phyloP scores from a whole-genome alignment of 1,139 yeast genomes.

The Saccharomyces hybrid region DNA sequence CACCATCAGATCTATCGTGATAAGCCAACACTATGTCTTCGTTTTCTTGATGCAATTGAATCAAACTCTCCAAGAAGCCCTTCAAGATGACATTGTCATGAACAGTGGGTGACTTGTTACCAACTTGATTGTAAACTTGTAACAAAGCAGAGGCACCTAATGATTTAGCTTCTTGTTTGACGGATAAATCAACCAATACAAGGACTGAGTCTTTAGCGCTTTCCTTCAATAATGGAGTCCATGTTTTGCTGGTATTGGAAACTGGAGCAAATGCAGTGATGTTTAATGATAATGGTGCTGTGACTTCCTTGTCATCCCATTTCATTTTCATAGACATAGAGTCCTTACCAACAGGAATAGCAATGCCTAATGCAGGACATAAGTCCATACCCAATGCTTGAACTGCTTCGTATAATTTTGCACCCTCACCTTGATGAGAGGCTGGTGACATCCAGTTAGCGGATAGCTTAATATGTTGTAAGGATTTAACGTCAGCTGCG shows the following conservation, averaged over 20 bases:
- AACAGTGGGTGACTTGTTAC: conserved; percentile 77
- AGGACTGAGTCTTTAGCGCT: conserved; percentile 49
- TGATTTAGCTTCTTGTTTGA: conserved; percentile 43
- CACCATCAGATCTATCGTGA: conserved; percentile 98
- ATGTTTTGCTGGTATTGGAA: conserved; percentile 72
- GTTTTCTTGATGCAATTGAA: conserved; percentile 52
- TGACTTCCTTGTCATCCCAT: conserved; percentile 88
- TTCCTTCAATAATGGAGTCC: conserved; percentile 81
- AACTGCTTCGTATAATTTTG: conserved; percentile 92
- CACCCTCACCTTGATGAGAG: conserved; percentile 89
- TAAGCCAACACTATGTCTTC: conserved; percentile 69
- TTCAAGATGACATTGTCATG: conserved; percentile 58
- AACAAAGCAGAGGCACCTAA: conserved; percentile 94
- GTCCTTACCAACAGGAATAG: conserved; percentile 97
- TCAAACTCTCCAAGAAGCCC: conserved; percentile 60
- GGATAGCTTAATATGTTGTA: conserved; percentile 73
- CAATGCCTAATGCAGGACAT: conserved; percentile 85
- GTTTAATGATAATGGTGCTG: conserved; percentile 89
- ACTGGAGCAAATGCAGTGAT: conserved; percentile 92
- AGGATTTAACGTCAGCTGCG: conserved; percentile 79
- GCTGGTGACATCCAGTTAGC: conserved; percentile 99
- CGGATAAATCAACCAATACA: conserved; percentile 75
- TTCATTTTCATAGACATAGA: conserved; percentile 99
- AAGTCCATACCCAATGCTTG: conserved; percentile 92
- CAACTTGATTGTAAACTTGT: conserved; percentile 85